Base-by-base conservation (phyloP, 176 grass and related monocot genomes). In the Avena atlantica region DNA sequence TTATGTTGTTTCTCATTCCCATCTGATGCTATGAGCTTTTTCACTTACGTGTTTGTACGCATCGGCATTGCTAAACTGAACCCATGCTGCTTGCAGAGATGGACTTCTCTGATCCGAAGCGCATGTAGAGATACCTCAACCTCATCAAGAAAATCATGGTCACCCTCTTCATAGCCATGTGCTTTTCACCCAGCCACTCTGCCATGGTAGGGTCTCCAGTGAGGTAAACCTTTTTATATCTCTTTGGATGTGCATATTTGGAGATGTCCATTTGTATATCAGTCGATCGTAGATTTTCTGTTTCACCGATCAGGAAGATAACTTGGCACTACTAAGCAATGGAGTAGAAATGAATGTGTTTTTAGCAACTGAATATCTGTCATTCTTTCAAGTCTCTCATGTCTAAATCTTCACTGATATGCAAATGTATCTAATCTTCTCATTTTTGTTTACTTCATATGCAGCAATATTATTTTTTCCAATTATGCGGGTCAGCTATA, bases 91-190 rank as follows among this genome's bases (percentile, higher is more conserved):
- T 85, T 6, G 7, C 89, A 97, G 95, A 93, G 12, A 93, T 94
- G 92, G 95, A 97, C 48, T 86, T 94, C 56, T 91, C 84, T 1
- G 92, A 97, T 84, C 90, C 90, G 12, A 97, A 97, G 71, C 95
- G 89, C 73, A 93, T 84, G 75, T 91, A 87, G 8, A 78, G 78
- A 0, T 89, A 84, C 84, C 86, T 97, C 6, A 91, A 86, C 36
- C 36, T 37, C 36, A 37, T 37, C 74, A 97, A 93, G 89, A 61
- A 94, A 27, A 60, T 97, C 66, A 88, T 97, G 90, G 51, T 70
- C 40, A 80, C 55, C 27, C 61, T 94, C 82, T 87, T 97, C 61
- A 84, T 85, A 27, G 90, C 86, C 84, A 92, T 97, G 90, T 97
- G 95, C 63, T 97, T 86, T 90, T 55, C 51, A 55, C 51, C 51